phyloP scores from a whole-genome alignment of 78 protist genomes.

The Fonticula alba region DNA sequence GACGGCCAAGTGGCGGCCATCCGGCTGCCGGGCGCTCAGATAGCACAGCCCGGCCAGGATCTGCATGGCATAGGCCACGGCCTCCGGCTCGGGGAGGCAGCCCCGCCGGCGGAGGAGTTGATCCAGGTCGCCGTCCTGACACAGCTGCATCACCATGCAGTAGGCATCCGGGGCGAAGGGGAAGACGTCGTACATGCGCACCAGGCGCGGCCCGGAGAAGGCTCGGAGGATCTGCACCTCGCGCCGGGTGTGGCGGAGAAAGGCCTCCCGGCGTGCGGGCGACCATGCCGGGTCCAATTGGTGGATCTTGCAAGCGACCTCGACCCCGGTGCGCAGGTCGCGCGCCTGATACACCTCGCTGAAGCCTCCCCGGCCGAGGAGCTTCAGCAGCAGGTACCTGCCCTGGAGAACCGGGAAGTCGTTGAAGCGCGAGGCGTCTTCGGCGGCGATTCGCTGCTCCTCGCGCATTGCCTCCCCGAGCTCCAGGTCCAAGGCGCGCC shows the following conservation, averaged over 20 bases:
- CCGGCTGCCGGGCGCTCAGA: constrained; percentile 25
- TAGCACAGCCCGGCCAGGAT: constrained; percentile 55
- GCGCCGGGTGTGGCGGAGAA: constrained; percentile 44
- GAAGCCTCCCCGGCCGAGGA: constrained; percentile 79
- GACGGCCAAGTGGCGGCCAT: constrained; percentile 21
- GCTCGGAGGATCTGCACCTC: constrained; percentile 53
- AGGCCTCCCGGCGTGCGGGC: constrained; percentile 22
- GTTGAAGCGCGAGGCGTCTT: constrained; percentile 15
- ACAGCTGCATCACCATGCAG: constrained; percentile 60
- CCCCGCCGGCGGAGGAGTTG: too few relatives aligned
- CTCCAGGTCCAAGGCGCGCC: too few relatives aligned
- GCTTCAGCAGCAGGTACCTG: constrained; percentile 42
- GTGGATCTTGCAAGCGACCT: constrained; percentile 81
- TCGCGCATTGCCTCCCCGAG: too few relatives aligned
- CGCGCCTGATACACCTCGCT: constrained; percentile 60
- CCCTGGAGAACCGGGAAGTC: background rate
- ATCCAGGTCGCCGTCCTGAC: constrained; percentile 47
- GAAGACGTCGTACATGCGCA: constrained; percentile 39
- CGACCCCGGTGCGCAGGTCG: constrained; percentile 22
- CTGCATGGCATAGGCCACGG: too few relatives aligned
- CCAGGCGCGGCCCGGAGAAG: constrained; percentile 43
- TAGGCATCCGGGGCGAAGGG: constrained; percentile 24
- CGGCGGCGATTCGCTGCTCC: too few relatives aligned
- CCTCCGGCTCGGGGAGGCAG: too few relatives aligned
- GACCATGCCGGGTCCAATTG: constrained; percentile 46